Evolutionary conservation across 306 rosid genomes (phyloP), one percentile per base, ranked within the genome.

Genomic region (cucumber (Cucumis sativus)): DNA sequence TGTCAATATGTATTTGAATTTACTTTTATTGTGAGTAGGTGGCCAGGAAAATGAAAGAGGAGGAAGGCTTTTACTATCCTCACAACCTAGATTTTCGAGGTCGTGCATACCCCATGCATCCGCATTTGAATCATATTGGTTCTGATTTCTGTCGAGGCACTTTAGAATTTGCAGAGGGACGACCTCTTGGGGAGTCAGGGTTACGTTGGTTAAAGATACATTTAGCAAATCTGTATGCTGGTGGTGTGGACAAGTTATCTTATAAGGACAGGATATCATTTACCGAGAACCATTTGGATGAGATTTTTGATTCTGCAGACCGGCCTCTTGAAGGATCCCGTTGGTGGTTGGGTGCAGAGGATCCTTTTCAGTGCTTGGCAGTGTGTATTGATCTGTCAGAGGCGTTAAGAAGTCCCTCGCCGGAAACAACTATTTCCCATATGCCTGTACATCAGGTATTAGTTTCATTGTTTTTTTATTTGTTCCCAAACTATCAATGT

Each of bases 301-400:
- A 87, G 63, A 87, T 95, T 78, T 89, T 92, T 45, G 97, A 95
- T 80, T 88, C 97, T 11, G 92, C 97, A 11, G 96, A 92, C 86
- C 85, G 89, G 77, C 93, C 99, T 74, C 91, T 95, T 72, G 97
- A 95, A 82, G 99, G 99, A 77, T 87, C 76, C 55, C 86, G 88
- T 25, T 95, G 99, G 99, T 95, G 99, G 99, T 79, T 92, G 87
- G 76, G 88, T 80, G 99, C 99, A 16, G 97, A 95, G 88, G 99
- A 95, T 84, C 99, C 99, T 80, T 89, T 95, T 73, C 99, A 95
- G 81, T 95, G 96, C 86, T 83, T 95, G 84, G 92, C 97, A 74
- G 87, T 92, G 47, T 95, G 99, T 78, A 85, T 88, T 81, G 90
- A 87, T 88, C 96, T 95, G 63, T 78, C 92, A 43, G 96, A 89